A percentile compares a stretch with the other conserved stretches of the same genome.
phyloP scores from a whole-genome alignment of 495 filamentous ascomycete species.

The Polyplosphaeria fusca region DNA sequence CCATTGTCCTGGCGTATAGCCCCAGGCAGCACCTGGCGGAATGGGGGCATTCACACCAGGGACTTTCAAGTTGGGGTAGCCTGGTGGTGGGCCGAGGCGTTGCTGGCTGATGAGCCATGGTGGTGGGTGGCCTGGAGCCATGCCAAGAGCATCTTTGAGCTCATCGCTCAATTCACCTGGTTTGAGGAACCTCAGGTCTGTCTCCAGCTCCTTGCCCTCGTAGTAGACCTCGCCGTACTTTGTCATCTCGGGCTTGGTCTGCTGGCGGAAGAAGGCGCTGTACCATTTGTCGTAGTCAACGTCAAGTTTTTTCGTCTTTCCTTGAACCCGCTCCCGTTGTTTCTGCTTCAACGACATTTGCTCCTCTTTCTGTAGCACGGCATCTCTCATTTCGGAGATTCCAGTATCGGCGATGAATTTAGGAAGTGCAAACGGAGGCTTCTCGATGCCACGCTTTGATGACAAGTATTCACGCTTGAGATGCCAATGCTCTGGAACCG shows the following conservation, averaged over 20 bases:
- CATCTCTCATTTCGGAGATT: slow-evolving; percentile 96
- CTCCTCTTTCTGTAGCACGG: slow-evolving; percentile 91
- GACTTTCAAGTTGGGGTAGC: slow-evolving; percentile 88
- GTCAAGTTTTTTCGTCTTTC: slow-evolving; percentile 95
- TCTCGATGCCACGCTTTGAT: slow-evolving; percentile 93
- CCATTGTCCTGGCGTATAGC: slow-evolving; percentile 91
- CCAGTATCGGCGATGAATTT: slow-evolving; percentile 98
- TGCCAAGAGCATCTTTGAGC: slow-evolving; percentile 88
- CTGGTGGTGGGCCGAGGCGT: slow-evolving; percentile 85
- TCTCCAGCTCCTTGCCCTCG: slow-evolving; percentile 97
- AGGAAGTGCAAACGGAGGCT: slow-evolving; percentile 84
- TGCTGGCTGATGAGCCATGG: slow-evolving; percentile 98
- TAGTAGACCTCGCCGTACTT: slow-evolving; percentile 97
- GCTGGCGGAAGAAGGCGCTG: slow-evolving; percentile 95
- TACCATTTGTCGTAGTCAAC: slow-evolving; percentile 98
- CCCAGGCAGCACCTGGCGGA: slow-evolving; percentile 91
- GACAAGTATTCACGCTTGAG: slow-evolving; percentile 95
- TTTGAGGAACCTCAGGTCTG: slow-evolving; percentile 82
- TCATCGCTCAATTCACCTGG: slow-evolving; percentile 89
- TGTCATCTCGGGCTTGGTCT: slow-evolving; percentile 91
- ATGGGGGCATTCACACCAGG: slow-evolving; percentile 93
- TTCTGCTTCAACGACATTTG: slow-evolving; percentile 89
- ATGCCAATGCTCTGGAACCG: slow-evolving; percentile 90
- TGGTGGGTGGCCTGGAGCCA: slow-evolving; percentile 88
- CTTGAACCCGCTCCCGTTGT: slow-evolving; percentile 88